phyloP scores from a whole-genome alignment of 345 rosid species.

The Camelina neglecta region DNA sequence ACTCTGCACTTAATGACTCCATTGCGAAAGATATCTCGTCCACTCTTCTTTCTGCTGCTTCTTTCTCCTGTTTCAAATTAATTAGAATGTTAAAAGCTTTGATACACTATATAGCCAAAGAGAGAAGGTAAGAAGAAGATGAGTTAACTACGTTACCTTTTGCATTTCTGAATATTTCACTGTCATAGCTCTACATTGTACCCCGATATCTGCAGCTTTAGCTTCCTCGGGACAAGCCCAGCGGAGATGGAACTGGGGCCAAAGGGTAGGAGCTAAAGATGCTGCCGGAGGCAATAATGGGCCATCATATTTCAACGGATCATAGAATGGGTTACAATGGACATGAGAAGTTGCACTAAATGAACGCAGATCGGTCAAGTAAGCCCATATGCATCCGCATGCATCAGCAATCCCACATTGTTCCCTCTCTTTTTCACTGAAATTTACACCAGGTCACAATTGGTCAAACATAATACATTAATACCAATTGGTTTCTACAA shows the following conservation, averaged over 20 bases:
- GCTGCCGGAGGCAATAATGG: constrained; percentile 92
- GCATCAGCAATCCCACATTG: constrained; percentile 69
- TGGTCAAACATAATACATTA: neutral
- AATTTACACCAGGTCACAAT: constrained; percentile 29
- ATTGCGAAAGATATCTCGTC: constrained; percentile 57
- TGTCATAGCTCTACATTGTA: constrained; percentile 81
- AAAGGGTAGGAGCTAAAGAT: constrained; percentile 92
- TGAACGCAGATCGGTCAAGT: constrained; percentile 78
- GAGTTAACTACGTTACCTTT: constrained; percentile 52
- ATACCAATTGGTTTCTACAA: constrained; percentile 2
- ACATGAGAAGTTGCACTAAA: constrained; percentile 62
- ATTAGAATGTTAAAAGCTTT: neutral
- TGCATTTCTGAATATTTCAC: constrained; percentile 69
- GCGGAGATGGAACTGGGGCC: constrained; percentile 98
- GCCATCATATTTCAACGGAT: constrained; percentile 62
- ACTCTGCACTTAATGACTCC: constrained; percentile 70
- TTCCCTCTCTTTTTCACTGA: constrained; percentile 96
- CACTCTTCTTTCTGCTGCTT: constrained; percentile 74
- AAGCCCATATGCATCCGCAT: constrained; percentile 94
- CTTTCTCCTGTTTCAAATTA: constrained; percentile 68
- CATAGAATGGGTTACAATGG: constrained; percentile 84
- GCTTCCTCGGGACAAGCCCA: constrained; percentile 97
- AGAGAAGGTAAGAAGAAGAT: constrained; percentile 9
- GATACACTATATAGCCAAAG: constrained; percentile 1
- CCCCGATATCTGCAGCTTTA: constrained; percentile 80